A percentile compares a stretch with the other conserved stretches of the same genome.
Conservation (phyloP, 1,284 basidiomycete genomes). For the Leccinum subatratum region DNA sequence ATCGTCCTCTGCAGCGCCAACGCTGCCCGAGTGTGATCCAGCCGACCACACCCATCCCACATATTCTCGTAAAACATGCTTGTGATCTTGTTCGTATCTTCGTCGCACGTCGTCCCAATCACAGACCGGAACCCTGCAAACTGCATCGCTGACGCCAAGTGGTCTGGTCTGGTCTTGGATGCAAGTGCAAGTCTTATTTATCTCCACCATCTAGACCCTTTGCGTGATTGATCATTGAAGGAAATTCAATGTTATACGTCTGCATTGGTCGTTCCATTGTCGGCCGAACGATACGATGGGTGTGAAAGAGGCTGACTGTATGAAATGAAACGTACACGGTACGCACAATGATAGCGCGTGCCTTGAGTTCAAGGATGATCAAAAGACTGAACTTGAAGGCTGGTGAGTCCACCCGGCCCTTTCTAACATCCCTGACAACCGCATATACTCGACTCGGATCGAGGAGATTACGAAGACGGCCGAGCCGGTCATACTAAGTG, state of each 20-base stretch:
- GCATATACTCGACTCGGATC: constrained; percentile 25
- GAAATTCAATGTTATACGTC: neutral
- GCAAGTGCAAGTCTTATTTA: no score
- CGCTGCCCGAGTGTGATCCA: no score
- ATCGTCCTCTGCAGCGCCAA: no score
- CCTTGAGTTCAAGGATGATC: neutral
- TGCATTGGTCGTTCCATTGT: neutral
- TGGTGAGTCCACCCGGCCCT: constrained; percentile 15
- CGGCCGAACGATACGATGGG: constrained; percentile 5
- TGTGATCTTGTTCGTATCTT: no score
- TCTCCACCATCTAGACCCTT: no score
- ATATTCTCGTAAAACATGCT: no score
- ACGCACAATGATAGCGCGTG: constrained; percentile 3
- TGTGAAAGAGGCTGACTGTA: neutral
- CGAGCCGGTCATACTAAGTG: constrained; percentile 28
- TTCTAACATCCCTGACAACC: constrained; percentile 30
- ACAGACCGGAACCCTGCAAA: no score
- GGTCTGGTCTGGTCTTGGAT: no score
- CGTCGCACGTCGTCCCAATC: no score
- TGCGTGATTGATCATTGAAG: no score
- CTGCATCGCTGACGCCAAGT: no score
- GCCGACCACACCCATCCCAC: no score
- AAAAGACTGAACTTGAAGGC: neutral
- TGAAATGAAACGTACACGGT: constrained; percentile 19
- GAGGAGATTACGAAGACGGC: constrained; percentile 7